These are phyloP conservation scores for Hericium erinaceus DNA, from an alignment of 768 basidiomycete species.

Conservation along the genomic window DNA sequence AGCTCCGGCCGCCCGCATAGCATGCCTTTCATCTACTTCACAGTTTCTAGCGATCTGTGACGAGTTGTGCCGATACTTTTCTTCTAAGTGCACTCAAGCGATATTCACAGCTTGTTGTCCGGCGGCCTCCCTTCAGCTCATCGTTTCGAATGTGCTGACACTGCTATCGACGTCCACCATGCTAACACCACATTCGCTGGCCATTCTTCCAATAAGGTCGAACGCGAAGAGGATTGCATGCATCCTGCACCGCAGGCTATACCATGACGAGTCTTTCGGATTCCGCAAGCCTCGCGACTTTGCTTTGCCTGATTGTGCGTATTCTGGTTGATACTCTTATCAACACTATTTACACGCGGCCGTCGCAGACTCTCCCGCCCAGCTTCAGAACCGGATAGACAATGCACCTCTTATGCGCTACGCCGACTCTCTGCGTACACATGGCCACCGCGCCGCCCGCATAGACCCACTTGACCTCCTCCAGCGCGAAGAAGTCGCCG, in stretches of 20 bases:
- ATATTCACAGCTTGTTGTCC: too few relatives aligned
- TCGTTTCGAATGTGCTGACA: too few relatives aligned
- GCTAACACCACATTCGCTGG: neutral
- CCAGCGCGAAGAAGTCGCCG: constrained; percentile 70
- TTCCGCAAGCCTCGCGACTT: constrained; percentile 59
- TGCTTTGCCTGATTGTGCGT: constrained; percentile 63
- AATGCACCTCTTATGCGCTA: constrained; percentile 82
- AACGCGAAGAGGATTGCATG: too few relatives aligned
- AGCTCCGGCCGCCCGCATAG: too few relatives aligned
- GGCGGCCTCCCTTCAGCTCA: too few relatives aligned
- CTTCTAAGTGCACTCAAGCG: too few relatives aligned
- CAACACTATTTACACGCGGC: neutral
- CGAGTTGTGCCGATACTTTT: too few relatives aligned
- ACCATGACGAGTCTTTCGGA: constrained; percentile 78
- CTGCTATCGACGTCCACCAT: neutral
- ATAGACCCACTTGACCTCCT: constrained; percentile 87
- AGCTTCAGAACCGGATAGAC: constrained; percentile 54
- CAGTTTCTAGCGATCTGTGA: too few relatives aligned
- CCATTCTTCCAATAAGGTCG: too few relatives aligned
- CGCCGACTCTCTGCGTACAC: constrained; percentile 79
- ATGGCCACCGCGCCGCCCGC: constrained; percentile 76
- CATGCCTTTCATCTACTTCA: too few relatives aligned
- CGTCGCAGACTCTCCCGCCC: constrained; percentile 19
- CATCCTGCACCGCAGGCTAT: constrained; percentile 20
- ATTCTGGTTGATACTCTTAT: neutral